A percentile compares a stretch with the other conserved stretches of the same genome.
These are phyloP conservation scores for Mucor mucedo DNA, from an alignment of 371 early-diverging fungal species.

Conservation along the genomic window DNA sequence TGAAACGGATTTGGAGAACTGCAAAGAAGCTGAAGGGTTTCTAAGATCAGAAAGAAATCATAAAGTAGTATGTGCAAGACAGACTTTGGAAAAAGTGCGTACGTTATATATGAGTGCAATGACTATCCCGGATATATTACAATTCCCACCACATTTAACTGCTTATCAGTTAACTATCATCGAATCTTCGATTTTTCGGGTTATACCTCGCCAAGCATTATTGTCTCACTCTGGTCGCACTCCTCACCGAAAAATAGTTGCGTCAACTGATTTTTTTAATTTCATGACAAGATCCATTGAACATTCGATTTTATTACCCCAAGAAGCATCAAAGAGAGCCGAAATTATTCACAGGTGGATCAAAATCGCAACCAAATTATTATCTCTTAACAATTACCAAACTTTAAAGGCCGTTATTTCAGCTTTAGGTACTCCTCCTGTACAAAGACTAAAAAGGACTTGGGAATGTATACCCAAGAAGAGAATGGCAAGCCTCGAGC, in stretches of 20 bases:
- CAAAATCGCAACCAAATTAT: slow-evolving; percentile 63
- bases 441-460: slow-evolving; percentile 69
- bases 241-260: slow-evolving; percentile 66
- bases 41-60: slow-evolving; percentile 10
- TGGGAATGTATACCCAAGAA: slow-evolving; percentile 78
- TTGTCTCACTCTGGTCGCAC: slow-evolving; percentile 64
- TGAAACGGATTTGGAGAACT: slow-evolving; percentile 11
- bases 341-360: slow-evolving; percentile 69
- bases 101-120: slow-evolving; percentile 55
- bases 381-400: slow-evolving; percentile 69
- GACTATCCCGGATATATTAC: slow-evolving; percentile 56
- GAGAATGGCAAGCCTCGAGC: slow-evolving; percentile 54
- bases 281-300: slow-evolving; percentile 75
- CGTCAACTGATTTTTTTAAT: slow-evolving; percentile 80
- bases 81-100: slow-evolving; percentile 49
- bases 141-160: slow-evolving; percentile 66
- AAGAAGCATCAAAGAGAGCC: slow-evolving; percentile 60
- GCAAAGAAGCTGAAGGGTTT: background rate
- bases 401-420: slow-evolving; percentile 70
- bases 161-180: slow-evolving; percentile 74
- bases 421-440: slow-evolving; percentile 72
- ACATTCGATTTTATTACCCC: slow-evolving; percentile 64
- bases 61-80: background rate
- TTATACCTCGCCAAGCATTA: slow-evolving; percentile 63
- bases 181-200: slow-evolving; percentile 67